Evolutionary conservation across 2,329 filamentous ascomycete species (phyloP).

Genomic region (Trichoderma hamatum): DNA sequence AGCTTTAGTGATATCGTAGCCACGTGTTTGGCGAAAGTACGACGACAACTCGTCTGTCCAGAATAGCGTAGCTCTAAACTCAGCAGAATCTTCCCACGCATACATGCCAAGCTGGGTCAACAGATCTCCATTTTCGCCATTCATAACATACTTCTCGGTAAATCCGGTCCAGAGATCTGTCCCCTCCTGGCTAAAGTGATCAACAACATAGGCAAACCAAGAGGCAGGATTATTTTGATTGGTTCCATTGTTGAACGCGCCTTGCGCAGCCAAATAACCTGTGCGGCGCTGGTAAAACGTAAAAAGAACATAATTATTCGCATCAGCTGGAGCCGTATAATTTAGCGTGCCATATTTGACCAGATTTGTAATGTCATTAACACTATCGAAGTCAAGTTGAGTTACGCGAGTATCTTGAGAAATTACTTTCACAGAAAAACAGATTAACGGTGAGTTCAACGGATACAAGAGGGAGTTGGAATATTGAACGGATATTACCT

Average conservation of each 20-base stretch:
- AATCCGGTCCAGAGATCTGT: constrained; percentile 9
- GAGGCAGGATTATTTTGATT: neutral
- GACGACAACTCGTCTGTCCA: constrained; percentile 7
- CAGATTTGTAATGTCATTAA: neutral
- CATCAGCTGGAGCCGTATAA: constrained; percentile 5
- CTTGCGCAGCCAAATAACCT: constrained; percentile 10
- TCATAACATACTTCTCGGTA: constrained; percentile 13
- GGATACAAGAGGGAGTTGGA: neutral
- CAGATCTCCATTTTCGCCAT: constrained; percentile 3
- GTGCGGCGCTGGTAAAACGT: constrained; percentile 16
- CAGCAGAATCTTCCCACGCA: constrained; percentile 15
- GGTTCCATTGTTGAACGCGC: constrained; percentile 8
- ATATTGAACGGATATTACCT: neutral
- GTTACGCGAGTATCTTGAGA: neutral
- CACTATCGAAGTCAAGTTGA: constrained; percentile 7
- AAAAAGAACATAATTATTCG: neutral
- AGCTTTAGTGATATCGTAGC: constrained; percentile 9
- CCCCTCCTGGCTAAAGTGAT: constrained; percentile 11
- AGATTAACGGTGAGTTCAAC: neutral
- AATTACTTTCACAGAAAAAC: neutral
- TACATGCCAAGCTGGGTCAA: constrained; percentile 5
- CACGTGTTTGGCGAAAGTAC: constrained; percentile 6
- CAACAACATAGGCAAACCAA: constrained; percentile 17
- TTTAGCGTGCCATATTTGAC: neutral
- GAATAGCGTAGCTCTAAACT: constrained; percentile 7